phyloP scores from a whole-genome alignment of 23 red algal species.

The Gracilaria gracilis region DNA sequence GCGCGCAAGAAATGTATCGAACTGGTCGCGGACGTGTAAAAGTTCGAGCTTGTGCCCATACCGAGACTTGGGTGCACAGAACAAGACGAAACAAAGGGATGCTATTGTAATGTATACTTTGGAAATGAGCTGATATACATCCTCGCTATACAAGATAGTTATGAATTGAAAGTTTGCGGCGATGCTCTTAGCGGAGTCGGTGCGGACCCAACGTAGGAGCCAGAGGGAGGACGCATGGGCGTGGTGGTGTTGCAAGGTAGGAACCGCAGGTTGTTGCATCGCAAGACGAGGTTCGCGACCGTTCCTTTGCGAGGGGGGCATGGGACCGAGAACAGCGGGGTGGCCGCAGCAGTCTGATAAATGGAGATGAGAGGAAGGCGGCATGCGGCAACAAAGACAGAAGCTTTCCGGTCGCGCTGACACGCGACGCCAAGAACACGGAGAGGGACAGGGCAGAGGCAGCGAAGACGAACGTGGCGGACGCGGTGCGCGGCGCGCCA shows the following conservation, averaged over 20 bases:
- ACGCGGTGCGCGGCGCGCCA: too few relatives aligned
- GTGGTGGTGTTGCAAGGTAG: too few relatives aligned
- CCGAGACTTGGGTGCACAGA: constrained; percentile 53
- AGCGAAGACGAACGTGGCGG: too few relatives aligned
- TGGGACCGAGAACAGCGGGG: background rate
- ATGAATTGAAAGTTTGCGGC: too few relatives aligned
- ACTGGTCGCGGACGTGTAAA: constrained; percentile 79
- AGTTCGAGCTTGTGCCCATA: constrained; percentile 75
- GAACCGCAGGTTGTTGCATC: too few relatives aligned
- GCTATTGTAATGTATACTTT: constrained; percentile 98
- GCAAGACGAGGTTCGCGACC: constrained; percentile 1
- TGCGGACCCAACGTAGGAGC: too few relatives aligned
- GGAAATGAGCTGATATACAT: too few relatives aligned
- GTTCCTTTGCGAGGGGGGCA: background rate
- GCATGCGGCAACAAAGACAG: constrained; percentile 5
- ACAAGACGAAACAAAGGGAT: constrained; percentile 61
- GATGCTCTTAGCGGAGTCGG: too few relatives aligned
- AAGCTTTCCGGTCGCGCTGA: background rate
- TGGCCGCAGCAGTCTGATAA: constrained; percentile 1
- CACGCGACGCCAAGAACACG: too few relatives aligned
- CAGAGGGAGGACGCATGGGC: too few relatives aligned
- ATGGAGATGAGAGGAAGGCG: background rate
- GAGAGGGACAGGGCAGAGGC: too few relatives aligned
- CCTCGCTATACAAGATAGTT: too few relatives aligned
- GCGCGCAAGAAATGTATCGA: constrained; percentile 69